These are phyloP conservation scores for Sesbania bispinosa DNA, from an alignment of 306 rosid species.

Conservation along the genomic window DNA sequence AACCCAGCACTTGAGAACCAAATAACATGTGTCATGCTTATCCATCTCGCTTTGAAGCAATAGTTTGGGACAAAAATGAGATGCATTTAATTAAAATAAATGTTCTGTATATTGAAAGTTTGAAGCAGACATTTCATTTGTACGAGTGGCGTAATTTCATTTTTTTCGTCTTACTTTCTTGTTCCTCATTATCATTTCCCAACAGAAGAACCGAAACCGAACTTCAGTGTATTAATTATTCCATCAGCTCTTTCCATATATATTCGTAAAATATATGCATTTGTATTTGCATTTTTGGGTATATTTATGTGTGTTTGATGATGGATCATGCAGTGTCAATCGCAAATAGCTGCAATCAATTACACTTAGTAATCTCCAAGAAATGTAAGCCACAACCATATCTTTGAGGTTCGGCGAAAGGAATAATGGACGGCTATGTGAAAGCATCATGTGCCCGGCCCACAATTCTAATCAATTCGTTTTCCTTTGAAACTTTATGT, in stretches of 20 bases:
- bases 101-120: too few species aligned
- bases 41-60: background rate
- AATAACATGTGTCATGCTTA: background rate
- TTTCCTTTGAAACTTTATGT: too few species aligned
- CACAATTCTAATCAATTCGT: too few species aligned
- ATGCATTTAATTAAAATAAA: too few species aligned
- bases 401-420: background rate
- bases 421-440: constrained; percentile 13
- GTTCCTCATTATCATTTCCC: background rate
- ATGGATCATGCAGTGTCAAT: background rate
- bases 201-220: background rate
- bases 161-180: background rate
- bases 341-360: background rate
- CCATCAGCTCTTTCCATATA: too few species aligned
- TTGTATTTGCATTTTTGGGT: background rate
- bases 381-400: background rate
- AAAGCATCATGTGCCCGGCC: too few species aligned
- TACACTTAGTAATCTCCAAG: background rate
- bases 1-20: background rate
- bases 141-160: background rate
- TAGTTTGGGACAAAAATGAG: too few species aligned
- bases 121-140: background rate
- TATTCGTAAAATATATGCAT: too few species aligned
- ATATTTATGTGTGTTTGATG: background rate
- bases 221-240: background rate